phyloP scores from a whole-genome alignment of 768 basidiomycete genomes.

The Termitomyces sp. region DNA sequence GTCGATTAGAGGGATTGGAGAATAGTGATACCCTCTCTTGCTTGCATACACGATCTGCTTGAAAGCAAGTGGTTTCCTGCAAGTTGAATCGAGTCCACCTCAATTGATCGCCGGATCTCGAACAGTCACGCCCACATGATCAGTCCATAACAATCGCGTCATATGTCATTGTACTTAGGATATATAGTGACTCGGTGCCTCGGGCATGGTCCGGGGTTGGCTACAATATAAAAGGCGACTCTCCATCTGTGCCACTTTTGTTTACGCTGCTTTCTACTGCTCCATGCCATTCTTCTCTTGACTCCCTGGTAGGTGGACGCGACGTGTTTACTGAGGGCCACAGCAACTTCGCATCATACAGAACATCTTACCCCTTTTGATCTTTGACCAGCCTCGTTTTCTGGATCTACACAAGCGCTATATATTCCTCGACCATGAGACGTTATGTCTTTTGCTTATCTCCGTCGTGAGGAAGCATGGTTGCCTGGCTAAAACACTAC shows the following conservation, averaged over 20 bases:
- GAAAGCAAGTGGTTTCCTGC: neutral
- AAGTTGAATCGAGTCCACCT: neutral
- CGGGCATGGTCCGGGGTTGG: neutral
- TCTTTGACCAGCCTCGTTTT: neutral
- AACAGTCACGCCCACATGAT: slow-evolving; percentile 15
- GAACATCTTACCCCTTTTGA: neutral
- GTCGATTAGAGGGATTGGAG: no score
- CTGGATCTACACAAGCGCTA: neutral
- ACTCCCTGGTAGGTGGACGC: neutral
- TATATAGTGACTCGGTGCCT: neutral
- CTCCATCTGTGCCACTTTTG: neutral
- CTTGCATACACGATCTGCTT: neutral
- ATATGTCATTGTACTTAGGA: no score
- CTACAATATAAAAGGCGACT: neutral
- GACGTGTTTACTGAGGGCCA: neutral
- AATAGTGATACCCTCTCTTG: no score
- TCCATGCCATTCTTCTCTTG: neutral
- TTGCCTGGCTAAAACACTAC: no score
- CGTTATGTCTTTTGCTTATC: neutral
- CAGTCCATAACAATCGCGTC: neutral
- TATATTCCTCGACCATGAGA: neutral
- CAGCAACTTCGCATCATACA: neutral
- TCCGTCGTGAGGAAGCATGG: neutral
- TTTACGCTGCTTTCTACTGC: neutral
- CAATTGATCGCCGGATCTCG: neutral